Base-by-base conservation (phyloP, 331 rosid genomes). In the Acacia pycnantha region DNA sequence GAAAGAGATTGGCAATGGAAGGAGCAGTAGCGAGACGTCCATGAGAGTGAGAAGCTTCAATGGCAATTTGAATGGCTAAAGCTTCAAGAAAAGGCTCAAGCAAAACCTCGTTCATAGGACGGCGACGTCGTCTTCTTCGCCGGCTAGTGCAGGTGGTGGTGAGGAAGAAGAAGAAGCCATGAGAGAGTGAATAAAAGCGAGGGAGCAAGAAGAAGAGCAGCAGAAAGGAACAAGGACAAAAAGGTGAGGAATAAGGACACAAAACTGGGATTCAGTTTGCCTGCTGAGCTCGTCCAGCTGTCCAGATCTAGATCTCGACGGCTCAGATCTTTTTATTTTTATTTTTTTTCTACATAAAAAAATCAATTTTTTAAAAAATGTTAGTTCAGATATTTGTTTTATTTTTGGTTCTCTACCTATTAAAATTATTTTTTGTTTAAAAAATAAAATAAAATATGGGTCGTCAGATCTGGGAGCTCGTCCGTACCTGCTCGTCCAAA, bases 21-120 rank as follows among this genome's bases (percentile, higher is more conserved):
- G 86, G 66, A 62, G 97, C 96, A 22, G 90, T 97, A 29, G 89
- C 81, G 13, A 92, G 91, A 43, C 88, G 91, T 3, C 98, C 97
- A 13, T 59, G 19, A 44, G 79, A 7, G 50, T 77, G 85, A 76
- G 96, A 86, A 84, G 97, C 91, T 29, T 90, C 93, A 82, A 74
- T 27, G 86, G 99, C 97, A 48, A 93, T 89, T 75, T 89, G 97
- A 13, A 81, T 70, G 13, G 98, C 97, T 11, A 95, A 87, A 8
- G 89, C 79, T 85, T 95, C 98, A 0, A 95, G 40, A 75, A 90
- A 82, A 64, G 86, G 94, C 59, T 88, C 97, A 9, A 97, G 99
- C 94, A 88, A 89, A 2, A 79, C 88, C 77, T 88, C 97, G 68
- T 88, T 90, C 59, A 79, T 81, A 2, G 84, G 69, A 80, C 95